These are phyloP conservation scores for Penicillium verrucosum DNA, from an alignment of 2,329 filamentous ascomycete species.

Conservation along the genomic window DNA sequence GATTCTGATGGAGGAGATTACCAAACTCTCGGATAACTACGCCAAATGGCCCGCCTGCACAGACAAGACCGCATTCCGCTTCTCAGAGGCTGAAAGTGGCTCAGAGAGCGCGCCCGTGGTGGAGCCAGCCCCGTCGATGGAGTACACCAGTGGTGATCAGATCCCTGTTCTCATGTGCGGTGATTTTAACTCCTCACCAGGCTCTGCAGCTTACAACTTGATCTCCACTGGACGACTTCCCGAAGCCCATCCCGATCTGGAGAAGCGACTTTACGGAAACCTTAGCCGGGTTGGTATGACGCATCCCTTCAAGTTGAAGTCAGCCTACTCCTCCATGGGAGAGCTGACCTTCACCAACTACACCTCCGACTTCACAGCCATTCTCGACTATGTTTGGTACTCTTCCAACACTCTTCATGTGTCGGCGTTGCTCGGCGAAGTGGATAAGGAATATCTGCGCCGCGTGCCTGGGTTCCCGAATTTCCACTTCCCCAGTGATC, in stretches of 20 bases:
- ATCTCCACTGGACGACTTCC: slow-evolving; percentile 75
- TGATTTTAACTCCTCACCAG: slow-evolving; percentile 88
- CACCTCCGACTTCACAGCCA: slow-evolving; percentile 84
- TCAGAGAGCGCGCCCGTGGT: slow-evolving; percentile 47
- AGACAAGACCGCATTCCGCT: slow-evolving; percentile 64
- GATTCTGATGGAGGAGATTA: slow-evolving; percentile 88
- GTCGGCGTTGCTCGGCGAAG: slow-evolving; percentile 77
- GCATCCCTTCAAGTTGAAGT: slow-evolving; percentile 91
- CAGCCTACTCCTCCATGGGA: slow-evolving; percentile 79
- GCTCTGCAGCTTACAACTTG: slow-evolving; percentile 88
- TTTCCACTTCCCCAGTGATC: slow-evolving; percentile 91
- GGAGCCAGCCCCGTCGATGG: slow-evolving; percentile 73
- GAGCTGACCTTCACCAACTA: slow-evolving; percentile 96
- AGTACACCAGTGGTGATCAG: slow-evolving; percentile 80
- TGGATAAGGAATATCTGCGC: slow-evolving; percentile 80
- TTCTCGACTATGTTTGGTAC: slow-evolving; percentile 98
- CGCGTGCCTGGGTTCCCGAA: slow-evolving; percentile 88
- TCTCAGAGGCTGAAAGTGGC: slow-evolving; percentile 49
- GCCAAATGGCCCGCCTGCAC: slow-evolving; percentile 73
- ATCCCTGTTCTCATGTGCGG: slow-evolving; percentile 90
- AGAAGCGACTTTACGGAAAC: slow-evolving; percentile 80
- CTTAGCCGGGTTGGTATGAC: slow-evolving; percentile 90
- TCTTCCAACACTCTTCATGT: slow-evolving; percentile 85
- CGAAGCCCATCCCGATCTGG: slow-evolving; percentile 76
- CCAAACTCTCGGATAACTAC: slow-evolving; percentile 81